A percentile compares a stretch with the other conserved stretches of the same genome.
phyloP scores from a whole-genome alignment of 441 rosid genomes.

The Macaranga tanarius region DNA sequence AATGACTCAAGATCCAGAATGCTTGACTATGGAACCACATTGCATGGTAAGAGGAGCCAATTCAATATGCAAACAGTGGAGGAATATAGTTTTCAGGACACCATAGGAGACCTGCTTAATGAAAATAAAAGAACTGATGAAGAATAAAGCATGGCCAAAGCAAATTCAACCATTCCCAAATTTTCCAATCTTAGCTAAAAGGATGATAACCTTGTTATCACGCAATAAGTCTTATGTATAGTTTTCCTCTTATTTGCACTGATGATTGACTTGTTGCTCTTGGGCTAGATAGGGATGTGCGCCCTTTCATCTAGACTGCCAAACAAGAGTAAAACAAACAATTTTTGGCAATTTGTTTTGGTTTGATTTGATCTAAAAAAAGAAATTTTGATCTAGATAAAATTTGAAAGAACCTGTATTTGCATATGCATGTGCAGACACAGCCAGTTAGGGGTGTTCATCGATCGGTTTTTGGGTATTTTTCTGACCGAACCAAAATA shows the following conservation, averaged over 20 bases:
- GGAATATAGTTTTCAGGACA: background rate
- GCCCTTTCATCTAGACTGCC: background rate
- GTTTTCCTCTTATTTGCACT: background rate
- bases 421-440: background rate
- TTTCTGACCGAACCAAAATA: too few species aligned
- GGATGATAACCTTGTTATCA: background rate
- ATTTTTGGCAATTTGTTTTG: background rate
- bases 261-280: background rate
- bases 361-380: background rate
- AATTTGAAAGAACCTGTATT: too few species aligned
- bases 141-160: background rate
- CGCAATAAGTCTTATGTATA: background rate
- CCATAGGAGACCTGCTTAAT: background rate
- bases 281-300: background rate
- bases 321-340: background rate
- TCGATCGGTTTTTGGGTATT: too few species aligned
- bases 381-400: too few species aligned
- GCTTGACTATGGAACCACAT: background rate
- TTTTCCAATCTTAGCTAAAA: background rate
- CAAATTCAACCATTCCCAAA: background rate
- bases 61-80: background rate
- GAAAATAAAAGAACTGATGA: background rate
- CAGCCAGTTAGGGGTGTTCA: too few species aligned
- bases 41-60: background rate
- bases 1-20: background rate